Base-by-base conservation (phyloP, 352 stramenopile species). In the Globisporangium alternatum region DNA sequence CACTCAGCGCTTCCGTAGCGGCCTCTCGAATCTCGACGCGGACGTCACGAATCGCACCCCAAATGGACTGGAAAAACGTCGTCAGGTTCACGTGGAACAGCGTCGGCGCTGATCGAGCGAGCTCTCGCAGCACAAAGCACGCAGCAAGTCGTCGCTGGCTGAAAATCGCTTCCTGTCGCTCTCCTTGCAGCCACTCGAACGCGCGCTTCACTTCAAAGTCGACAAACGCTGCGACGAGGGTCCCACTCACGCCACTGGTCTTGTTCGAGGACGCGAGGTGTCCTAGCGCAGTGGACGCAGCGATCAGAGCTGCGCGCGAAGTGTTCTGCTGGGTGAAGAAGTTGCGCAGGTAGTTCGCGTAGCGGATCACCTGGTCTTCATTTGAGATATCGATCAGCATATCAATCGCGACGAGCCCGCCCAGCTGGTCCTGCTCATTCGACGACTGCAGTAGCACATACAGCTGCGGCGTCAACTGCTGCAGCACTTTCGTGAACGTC, bases 1-100 rank as follows among this genome's bases (percentile, higher is more conserved):
- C 88, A 7, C 81, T 82, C n/a, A 97, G 63, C 3, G 92, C 89
- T 43, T 90, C 78, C 0, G 85, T 93, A 8, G 89, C 87, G 0
- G 89, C 89, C 61, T 95, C 78, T 60, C 89, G 77, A 51, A 97
- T 96, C 64, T 93, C 86, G 5, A 91, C 80, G 43, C 77, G 69
- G 5, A 65, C 43, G 39, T 96, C 90, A 43, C 88, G 74, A 25
- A 97, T 80, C 0, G 88, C 86, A 17, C 83, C 80, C 89, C 89
- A 96, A 65, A 97, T 96, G n/a, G 79, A 90, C 71, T 97, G 89
- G 58, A 98, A 96, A 66, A 98, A 97, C 15, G 88, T 93, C n/a
- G 83, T 91, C 45, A 97, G 74, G 61, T 97, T 94, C 41, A 94
- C 83, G 68, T 97, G 91, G 67, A 98, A 97, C 5, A 97, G 75